Evolutionary conservation across 176 grass and related monocot genomes (phyloP).

Genomic region (Musa acuminata): DNA sequence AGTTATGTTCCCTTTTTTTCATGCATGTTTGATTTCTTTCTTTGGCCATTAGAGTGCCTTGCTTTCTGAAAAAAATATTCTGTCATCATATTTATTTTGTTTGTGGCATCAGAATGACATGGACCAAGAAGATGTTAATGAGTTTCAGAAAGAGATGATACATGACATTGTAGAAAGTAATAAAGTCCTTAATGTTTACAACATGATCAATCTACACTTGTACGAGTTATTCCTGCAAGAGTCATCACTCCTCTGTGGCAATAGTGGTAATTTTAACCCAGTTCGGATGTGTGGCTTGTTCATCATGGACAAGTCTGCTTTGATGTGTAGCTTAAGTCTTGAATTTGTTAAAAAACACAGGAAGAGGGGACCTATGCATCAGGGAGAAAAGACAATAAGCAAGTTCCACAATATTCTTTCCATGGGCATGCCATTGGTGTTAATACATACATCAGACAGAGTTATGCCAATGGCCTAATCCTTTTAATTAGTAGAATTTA

Average conservation of each 20-base stretch:
- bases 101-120: not conserved
- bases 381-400: no score
- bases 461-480: no score
- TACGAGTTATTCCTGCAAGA: not conserved
- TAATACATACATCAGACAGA: no score
- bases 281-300: no score
- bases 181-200: not conserved
- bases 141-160: not conserved
- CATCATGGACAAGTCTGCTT: no score
- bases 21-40: not conserved
- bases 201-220: not conserved
- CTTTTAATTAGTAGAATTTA: no score
- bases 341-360: no score
- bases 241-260: not conserved
- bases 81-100: not conserved
- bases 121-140: not conserved
- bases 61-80: not conserved
- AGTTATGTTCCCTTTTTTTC: not conserved
- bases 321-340: no score
- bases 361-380: no score
- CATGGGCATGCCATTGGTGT: no score
- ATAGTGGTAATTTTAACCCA: not conserved
- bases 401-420: no score
- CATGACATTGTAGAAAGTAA: not conserved
- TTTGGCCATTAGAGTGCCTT: not conserved